A percentile compares a stretch with the other conserved stretches of the same genome.
Evolutionary conservation across 768 basidiomycete species (phyloP).

Genomic region (Suillus subluteus): DNA sequence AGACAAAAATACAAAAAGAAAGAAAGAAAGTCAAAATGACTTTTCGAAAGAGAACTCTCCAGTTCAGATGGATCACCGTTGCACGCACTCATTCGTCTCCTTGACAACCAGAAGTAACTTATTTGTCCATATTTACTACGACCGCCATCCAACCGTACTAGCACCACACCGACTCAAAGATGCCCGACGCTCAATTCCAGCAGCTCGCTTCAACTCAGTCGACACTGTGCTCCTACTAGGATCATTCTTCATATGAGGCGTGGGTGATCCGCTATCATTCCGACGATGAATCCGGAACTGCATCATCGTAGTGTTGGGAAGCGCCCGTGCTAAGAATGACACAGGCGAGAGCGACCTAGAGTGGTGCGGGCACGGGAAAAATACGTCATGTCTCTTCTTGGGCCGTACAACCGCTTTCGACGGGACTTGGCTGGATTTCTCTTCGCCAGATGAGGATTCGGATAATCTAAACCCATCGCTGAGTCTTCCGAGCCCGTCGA

Average conservation of each 20-base stretch:
- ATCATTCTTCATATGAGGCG: constrained; percentile 19
- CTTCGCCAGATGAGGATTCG: neutral
- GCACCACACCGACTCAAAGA: constrained; percentile 18
- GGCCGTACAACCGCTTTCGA: constrained; percentile 24
- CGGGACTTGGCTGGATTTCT: constrained; percentile 6
- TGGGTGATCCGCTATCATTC: constrained; percentile 24
- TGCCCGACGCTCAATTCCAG: constrained; percentile 29
- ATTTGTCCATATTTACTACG: constrained; percentile 14
- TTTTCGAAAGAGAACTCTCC: neutral
- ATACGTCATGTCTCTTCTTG: constrained; percentile 29
- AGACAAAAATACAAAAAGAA: neutral
- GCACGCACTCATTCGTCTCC: neutral
- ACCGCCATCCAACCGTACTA: constrained; percentile 21
- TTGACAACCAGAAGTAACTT: constrained; percentile 3
- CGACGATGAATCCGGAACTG: constrained; percentile 20
- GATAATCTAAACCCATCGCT: constrained; percentile 29
- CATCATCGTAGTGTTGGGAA: constrained; percentile 10
- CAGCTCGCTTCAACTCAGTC: constrained; percentile 33
- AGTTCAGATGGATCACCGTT: constrained; percentile 5
- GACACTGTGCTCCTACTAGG: constrained; percentile 30
- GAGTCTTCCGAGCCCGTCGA: constrained; percentile 33
- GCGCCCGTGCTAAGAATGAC: constrained; percentile 16
- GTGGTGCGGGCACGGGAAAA: constrained; percentile 25
- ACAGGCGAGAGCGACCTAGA: constrained; percentile 12
- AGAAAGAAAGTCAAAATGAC: constrained; percentile 7